Evolutionary conservation across 2,329 filamentous ascomycete genomes (phyloP).

Genomic region (Arthrobotrys conoides): DNA sequence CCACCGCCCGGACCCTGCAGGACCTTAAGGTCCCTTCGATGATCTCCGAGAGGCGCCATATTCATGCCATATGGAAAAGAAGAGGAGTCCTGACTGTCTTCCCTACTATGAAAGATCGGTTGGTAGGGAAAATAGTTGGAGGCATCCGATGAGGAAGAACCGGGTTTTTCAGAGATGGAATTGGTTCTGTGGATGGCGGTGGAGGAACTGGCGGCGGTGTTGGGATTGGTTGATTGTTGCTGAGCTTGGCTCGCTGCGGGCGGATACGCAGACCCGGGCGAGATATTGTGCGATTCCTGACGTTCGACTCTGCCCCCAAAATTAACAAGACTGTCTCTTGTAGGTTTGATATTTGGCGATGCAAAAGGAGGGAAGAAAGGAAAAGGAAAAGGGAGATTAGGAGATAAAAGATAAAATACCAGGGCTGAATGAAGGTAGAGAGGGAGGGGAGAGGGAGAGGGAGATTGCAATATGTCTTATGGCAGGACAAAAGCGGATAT

Average conservation of each 20-base stretch:
- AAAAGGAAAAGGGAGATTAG: not conserved
- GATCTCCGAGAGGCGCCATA: conserved; percentile 56
- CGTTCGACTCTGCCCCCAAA: conserved; percentile 44
- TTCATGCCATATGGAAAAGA: conserved; percentile 54
- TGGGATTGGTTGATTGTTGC: conserved; percentile 38
- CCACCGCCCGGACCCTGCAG: conserved; percentile 42
- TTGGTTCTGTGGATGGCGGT: conserved; percentile 13
- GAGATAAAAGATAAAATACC: not conserved
- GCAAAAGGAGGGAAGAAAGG: not conserved
- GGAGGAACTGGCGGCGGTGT: conserved; percentile 30
- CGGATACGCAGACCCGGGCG: conserved; percentile 56
- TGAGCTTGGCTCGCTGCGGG: conserved; percentile 36
- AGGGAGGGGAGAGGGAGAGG: not conserved
- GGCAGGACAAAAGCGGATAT: conserved; percentile 22
- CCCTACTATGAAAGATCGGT: conserved; percentile 39
- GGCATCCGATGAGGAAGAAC: conserved; percentile 52
- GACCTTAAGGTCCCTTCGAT: conserved; percentile 56
- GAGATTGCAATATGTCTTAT: conserved; percentile 13
- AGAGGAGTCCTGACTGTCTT: conserved; percentile 37
- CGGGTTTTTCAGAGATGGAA: conserved; percentile 49
- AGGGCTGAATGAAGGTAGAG: not conserved
- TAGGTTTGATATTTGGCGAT: not conserved
- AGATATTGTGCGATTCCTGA: conserved; percentile 57
- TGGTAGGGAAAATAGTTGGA: conserved; percentile 53
- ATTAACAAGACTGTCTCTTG: not conserved